Conservation (phyloP, 1,284 basidiomycete genomes). For the Sanghuangporus baumii region DNA sequence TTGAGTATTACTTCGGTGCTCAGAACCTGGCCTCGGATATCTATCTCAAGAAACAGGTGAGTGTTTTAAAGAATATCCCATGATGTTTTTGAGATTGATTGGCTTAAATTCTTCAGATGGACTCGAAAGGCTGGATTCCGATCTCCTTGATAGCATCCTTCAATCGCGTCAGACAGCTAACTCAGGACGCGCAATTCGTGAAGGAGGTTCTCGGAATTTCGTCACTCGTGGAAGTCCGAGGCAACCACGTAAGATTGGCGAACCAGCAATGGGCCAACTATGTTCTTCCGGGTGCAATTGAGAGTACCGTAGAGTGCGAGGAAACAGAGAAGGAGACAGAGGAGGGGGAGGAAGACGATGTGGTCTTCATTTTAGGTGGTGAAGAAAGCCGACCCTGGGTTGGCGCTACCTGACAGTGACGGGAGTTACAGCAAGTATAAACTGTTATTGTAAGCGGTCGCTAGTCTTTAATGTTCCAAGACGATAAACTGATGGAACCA, state of each 20-base stretch:
- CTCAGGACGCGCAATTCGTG: constrained; percentile 61
- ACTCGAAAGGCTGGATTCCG: constrained; percentile 82
- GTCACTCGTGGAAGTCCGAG: constrained; percentile 67
- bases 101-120: constrained; percentile 59
- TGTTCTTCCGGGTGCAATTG: constrained; percentile 64
- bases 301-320: constrained; percentile 36
- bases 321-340: constrained; percentile 27
- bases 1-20: constrained; percentile 86
- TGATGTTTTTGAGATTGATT: not conserved
- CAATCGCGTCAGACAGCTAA: constrained; percentile 74
- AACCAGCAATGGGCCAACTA: constrained; percentile 55
- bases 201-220: constrained; percentile 68
- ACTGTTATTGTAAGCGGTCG: not conserved
- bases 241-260: constrained; percentile 61
- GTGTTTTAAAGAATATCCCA: constrained; percentile 15
- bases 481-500: not conserved
- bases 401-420: constrained; percentile 10
- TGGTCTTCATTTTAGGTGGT: constrained; percentile 44
- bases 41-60: constrained; percentile 70
- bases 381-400: constrained; percentile 29
- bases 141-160: constrained; percentile 80
- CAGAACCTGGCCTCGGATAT: constrained; percentile 84
- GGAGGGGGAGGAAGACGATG: constrained; percentile 52
- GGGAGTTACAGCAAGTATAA: not conserved
- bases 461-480: not conserved